Conservation (phyloP, 2,329 filamentous ascomycete species). For the Phoma sp. region DNA sequence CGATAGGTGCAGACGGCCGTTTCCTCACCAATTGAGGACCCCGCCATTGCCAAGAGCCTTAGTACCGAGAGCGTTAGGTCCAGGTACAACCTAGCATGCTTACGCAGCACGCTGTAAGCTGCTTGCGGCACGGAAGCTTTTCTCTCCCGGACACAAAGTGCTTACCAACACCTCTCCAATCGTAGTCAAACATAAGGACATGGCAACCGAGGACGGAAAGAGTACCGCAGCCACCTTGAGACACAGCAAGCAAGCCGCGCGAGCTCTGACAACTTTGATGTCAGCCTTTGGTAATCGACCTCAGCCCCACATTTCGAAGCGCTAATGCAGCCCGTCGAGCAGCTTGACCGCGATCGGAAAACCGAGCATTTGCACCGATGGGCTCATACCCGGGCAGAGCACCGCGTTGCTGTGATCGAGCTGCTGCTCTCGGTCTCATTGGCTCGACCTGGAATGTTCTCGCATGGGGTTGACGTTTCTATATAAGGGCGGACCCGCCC, state of each 20-base stretch:
- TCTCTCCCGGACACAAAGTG: constrained; percentile 5
- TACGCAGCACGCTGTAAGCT: constrained; percentile 24
- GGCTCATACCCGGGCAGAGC: constrained; percentile 1
- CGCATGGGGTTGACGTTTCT: neutral
- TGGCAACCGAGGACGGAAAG: neutral
- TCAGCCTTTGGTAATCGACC: constrained; percentile 21
- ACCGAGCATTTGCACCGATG: constrained; percentile 12
- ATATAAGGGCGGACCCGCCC: constrained; percentile 16
- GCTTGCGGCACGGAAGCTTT: constrained; percentile 3
- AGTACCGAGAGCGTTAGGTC: constrained; percentile 14
- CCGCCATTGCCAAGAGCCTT: constrained; percentile 20
- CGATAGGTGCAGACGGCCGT: neutral
- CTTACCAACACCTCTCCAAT: constrained; percentile 9
- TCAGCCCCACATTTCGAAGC: neutral
- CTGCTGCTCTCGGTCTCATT: constrained; percentile 16
- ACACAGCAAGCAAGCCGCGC: neutral
- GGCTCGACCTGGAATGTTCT: constrained; percentile 14
- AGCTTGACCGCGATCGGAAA: constrained; percentile 13
- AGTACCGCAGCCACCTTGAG: neutral
- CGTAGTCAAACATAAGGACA: neutral
- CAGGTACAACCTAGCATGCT: constrained; percentile 24
- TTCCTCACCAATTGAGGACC: constrained; percentile 8
- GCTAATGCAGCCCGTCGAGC: constrained; percentile 14
- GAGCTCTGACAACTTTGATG: constrained; percentile 15
- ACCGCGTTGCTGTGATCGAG: constrained; percentile 1